Evolutionary conservation across 2,329 filamentous ascomycete genomes (phyloP).

Genomic region (Hymenoscyphus salicellus): DNA sequence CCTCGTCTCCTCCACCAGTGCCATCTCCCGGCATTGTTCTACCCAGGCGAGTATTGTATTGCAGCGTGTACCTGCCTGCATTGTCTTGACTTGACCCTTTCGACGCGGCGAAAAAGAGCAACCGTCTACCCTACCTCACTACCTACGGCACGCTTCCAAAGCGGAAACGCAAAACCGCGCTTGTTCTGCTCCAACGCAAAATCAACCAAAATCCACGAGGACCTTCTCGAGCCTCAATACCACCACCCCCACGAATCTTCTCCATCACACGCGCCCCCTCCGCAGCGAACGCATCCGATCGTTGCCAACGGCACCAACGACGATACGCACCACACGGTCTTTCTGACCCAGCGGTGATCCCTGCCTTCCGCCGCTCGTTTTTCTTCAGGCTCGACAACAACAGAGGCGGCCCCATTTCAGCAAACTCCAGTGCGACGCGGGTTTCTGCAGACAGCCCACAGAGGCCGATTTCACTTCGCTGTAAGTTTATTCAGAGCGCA

Average conservation of each 20-base stretch:
- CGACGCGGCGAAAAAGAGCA: conserved; percentile 6
- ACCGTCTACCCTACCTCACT: neutral
- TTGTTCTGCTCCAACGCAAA: conserved; percentile 16
- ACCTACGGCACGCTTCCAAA: conserved; percentile 1
- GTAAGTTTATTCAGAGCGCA: conserved; percentile 25
- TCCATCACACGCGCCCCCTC: neutral
- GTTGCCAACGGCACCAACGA: conserved; percentile 7
- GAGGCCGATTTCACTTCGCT: conserved; percentile 36
- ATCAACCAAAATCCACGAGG: conserved; percentile 10
- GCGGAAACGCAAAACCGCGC: conserved; percentile 8
- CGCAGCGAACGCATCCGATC: conserved; percentile 5
- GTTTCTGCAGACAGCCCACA: conserved; percentile 34
- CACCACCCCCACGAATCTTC: conserved; percentile 1
- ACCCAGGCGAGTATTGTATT: neutral
- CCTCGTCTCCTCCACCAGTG: neutral
- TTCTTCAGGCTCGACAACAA: conserved; percentile 12
- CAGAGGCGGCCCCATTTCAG: conserved; percentile 18
- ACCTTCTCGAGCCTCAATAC: conserved; percentile 9
- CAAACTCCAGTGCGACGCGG: conserved; percentile 19
- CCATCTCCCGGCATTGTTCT: neutral
- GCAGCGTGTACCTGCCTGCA: neutral
- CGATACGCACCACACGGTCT: conserved; percentile 6
- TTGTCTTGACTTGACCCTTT: neutral
- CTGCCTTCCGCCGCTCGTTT: conserved; percentile 8
- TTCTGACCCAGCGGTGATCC: conserved; percentile 4